These are phyloP conservation scores for Geotrichum histeridarum DNA, from an alignment of 1,139 yeast genomes.

Conservation along the genomic window DNA sequence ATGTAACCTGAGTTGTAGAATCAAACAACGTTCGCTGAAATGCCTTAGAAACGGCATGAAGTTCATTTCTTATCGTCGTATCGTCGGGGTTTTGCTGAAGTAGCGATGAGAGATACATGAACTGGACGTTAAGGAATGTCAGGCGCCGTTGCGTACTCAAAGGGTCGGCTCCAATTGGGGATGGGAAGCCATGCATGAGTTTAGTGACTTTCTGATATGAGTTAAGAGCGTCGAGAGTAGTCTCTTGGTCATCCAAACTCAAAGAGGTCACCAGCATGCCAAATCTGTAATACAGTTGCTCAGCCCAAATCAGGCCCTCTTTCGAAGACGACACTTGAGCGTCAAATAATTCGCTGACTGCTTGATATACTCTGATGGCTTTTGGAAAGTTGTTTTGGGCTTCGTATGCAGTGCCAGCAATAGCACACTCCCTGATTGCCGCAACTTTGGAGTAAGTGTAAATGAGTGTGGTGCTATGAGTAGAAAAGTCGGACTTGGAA, in stretches of 20 bases:
- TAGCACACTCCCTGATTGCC: conserved; percentile 26
- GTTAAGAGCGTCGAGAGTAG: conserved; percentile 25
- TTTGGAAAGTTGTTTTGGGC: conserved; percentile 22
- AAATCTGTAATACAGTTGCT: conserved; percentile 25
- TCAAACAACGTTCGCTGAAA: conserved; percentile 26
- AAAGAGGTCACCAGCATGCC: conserved; percentile 24
- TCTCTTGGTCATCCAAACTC: conserved; percentile 18
- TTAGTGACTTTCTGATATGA: conserved; percentile 24
- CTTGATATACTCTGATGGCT: conserved; percentile 27
- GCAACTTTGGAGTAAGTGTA: conserved; percentile 25
- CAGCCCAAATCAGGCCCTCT: conserved; percentile 29
- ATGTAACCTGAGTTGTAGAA: conserved; percentile 42
- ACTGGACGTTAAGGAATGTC: conserved; percentile 22
- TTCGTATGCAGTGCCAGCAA: conserved; percentile 31
- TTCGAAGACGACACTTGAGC: conserved; percentile 15
- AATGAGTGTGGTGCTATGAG: neutral
- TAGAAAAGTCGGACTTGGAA: conserved; percentile 7
- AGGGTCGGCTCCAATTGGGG: neutral
- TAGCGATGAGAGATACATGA: conserved; percentile 21
- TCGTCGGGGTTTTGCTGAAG: conserved; percentile 20
- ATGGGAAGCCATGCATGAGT: conserved; percentile 1
- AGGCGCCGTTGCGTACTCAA: conserved; percentile 19
- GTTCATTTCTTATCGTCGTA: conserved; percentile 13
- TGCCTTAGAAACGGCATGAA: conserved; percentile 17
- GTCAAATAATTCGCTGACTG: conserved; percentile 17